Evolutionary conservation across 176 grass and related monocot genomes (phyloP).

Genomic region (Phragmites australis): DNA sequence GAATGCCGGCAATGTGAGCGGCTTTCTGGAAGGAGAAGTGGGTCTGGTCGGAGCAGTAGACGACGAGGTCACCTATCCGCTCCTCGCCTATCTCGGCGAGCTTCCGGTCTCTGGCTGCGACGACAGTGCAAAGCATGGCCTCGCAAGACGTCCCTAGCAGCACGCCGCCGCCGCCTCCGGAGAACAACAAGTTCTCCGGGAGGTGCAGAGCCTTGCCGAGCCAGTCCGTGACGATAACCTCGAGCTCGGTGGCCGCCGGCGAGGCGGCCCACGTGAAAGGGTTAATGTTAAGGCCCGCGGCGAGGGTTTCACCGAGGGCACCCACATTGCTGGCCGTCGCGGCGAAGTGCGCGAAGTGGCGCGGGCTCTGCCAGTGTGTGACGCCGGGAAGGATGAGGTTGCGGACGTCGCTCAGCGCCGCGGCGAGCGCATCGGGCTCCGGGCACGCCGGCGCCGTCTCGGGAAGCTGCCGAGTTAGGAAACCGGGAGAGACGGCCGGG

Average conservation of each 20-base stretch:
- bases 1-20: constrained; percentile 45
- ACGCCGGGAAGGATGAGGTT: constrained; percentile 33
- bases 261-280: constrained; percentile 45
- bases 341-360: constrained; percentile 43
- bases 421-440: constrained; percentile 16
- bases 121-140: constrained; percentile 42
- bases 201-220: constrained; percentile 43
- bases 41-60: constrained; percentile 57
- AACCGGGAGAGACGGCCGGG: constrained; percentile 42
- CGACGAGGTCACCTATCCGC: constrained; percentile 38
- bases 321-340: constrained; percentile 36
- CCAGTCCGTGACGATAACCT: constrained; percentile 53
- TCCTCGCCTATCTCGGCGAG: constrained; percentile 31
- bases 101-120: constrained; percentile 46
- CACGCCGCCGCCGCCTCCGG: constrained; percentile 40
- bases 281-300: constrained; percentile 35
- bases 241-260: constrained; percentile 48
- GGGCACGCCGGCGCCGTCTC: constrained; percentile 6
- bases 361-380: constrained; percentile 55
- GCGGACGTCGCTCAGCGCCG: constrained; percentile 33
- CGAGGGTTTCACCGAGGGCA: constrained; percentile 39
- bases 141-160: constrained; percentile 46
- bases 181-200: constrained; percentile 17
- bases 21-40: constrained; percentile 58
- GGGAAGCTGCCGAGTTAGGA: constrained; percentile 29